These are phyloP conservation scores for Solanum chacoense DNA, from an alignment of 305 asterid genomes.

Conservation along the genomic window DNA sequence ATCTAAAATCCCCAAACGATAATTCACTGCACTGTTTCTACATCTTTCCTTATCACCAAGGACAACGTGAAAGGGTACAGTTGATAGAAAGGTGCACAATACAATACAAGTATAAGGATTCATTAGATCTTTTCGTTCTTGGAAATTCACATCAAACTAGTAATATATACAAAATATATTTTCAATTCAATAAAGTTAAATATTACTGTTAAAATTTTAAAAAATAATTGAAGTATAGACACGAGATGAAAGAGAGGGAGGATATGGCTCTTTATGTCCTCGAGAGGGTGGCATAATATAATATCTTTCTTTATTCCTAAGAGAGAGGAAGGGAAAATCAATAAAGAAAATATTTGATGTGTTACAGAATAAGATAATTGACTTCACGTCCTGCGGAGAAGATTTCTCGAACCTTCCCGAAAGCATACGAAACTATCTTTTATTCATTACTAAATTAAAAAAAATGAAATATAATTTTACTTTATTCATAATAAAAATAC, in stretches of 20 bases:
- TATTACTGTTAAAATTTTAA: too few species aligned
- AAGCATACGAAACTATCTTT: not conserved
- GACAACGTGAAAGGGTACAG: not conserved
- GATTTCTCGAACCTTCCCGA: not conserved
- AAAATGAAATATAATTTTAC: too few species aligned
- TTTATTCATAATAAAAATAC: not conserved
- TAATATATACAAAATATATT: not conserved
- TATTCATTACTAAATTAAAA: not conserved
- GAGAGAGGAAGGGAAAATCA: not conserved
- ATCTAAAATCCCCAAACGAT: not conserved
- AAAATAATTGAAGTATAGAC: not conserved
- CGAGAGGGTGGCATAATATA: not conserved
- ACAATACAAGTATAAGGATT: too few species aligned
- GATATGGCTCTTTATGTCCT: not conserved
- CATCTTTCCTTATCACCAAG: not conserved
- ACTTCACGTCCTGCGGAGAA: not conserved
- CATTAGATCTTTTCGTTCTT: too few species aligned
- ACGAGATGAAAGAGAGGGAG: not conserved
- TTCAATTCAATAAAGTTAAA: not conserved
- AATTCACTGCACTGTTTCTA: not conserved
- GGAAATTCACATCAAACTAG: not conserved
- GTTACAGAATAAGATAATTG: not conserved
- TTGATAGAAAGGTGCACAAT: too few species aligned
- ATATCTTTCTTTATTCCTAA: not conserved
- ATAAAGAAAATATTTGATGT: not conserved